A percentile compares a stretch with the other conserved stretches of the same genome.
phyloP scores from a whole-genome alignment of 164 flowering plant species.

The Protea cynaroides region DNA sequence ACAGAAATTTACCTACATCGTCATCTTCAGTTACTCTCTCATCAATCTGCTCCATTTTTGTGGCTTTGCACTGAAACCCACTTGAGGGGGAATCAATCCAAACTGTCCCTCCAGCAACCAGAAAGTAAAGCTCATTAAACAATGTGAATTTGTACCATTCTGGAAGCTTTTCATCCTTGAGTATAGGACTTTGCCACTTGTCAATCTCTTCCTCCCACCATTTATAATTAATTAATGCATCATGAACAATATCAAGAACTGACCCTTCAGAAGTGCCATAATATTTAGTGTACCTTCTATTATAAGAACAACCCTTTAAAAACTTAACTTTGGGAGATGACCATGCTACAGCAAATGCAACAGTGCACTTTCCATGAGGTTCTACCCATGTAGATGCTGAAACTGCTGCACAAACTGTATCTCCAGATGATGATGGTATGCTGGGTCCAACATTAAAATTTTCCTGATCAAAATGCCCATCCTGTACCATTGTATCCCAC shows the following conservation, averaged over 20 bases:
- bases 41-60: constrained; percentile 15
- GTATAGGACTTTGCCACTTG: constrained; percentile 91
- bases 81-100: constrained; percentile 67
- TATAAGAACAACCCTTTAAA: constrained; percentile 43
- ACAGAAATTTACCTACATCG: constrained; percentile 83
- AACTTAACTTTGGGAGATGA: constrained; percentile 86
- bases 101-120: constrained; percentile 97
- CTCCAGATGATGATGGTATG: constrained; percentile 42
- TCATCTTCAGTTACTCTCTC: constrained; percentile 29
- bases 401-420: constrained; percentile 82
- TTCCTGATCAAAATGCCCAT: constrained; percentile 1
- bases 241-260: too few relatives aligned
- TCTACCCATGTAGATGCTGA: constrained; percentile 94
- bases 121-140: constrained; percentile 94
- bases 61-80: constrained; percentile 17
- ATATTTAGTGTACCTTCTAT: neutral
- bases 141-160: constrained; percentile 98
- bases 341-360: constrained; percentile 84
- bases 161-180: constrained; percentile 75
- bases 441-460: too few relatives aligned
- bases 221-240: constrained; percentile 68
- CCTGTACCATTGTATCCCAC: constrained; percentile 82
- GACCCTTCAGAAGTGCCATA: constrained; percentile 20
- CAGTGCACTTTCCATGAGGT: constrained; percentile 89
- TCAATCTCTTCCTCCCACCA: constrained; percentile 99